Evolutionary conservation across 1,284 basidiomycete species (phyloP).

Genomic region (Calocybe gambosa): DNA sequence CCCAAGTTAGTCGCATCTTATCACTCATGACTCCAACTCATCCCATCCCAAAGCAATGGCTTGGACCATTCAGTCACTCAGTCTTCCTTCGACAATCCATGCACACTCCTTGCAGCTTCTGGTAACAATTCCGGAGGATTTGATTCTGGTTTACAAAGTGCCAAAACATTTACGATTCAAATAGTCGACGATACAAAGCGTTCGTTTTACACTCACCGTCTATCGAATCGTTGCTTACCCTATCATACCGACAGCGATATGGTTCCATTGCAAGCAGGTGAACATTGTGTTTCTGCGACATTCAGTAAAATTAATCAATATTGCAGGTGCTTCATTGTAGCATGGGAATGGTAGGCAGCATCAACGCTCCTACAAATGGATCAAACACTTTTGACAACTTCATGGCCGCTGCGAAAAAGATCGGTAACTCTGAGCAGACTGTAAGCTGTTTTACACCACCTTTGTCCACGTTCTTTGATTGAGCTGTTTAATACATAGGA

Average conservation of each 20-base stretch:
- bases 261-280: constrained; percentile 60
- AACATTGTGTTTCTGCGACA: background rate
- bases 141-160: constrained; percentile 41
- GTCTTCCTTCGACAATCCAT: constrained; percentile 42
- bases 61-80: constrained; percentile 50
- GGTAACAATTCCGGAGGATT: constrained; percentile 37
- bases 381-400: constrained; percentile 48
- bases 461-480: background rate
- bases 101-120: constrained; percentile 37
- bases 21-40: background rate
- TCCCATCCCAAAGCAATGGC: constrained; percentile 15
- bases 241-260: constrained; percentile 37
- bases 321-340: constrained; percentile 42
- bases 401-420: constrained; percentile 33
- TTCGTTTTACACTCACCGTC: constrained; percentile 20
- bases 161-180: constrained; percentile 40
- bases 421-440: constrained; percentile 25
- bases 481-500: constrained; percentile 23
- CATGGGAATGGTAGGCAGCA: constrained; percentile 56
- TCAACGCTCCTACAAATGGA: constrained; percentile 54
- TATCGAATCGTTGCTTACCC: constrained; percentile 9
- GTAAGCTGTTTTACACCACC: constrained; percentile 1
- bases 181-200: constrained; percentile 44
- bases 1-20: constrained; percentile 30
- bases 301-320: background rate